Base-by-base conservation (phyloP, 2,329 filamentous ascomycete species). In the Nemania sp. region DNA sequence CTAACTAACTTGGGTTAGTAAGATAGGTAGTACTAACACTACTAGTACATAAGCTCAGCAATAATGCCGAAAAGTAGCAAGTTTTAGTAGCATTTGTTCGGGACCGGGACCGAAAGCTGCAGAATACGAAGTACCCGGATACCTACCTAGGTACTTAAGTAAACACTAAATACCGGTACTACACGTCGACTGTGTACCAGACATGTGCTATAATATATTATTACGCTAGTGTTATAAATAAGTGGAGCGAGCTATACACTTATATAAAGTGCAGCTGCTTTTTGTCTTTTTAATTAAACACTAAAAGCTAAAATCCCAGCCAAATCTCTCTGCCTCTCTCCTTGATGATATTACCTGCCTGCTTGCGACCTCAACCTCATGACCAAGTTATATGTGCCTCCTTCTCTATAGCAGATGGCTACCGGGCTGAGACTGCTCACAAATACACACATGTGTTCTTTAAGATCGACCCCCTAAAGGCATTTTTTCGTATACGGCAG, bases 211-310 rank as follows among this genome's bases (percentile, higher is more conserved):
- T 17, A 17, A 20, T 46, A 40, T 59, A 62, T 62, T 10, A 53
- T 2, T 2, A 15, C 17, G 12, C 11, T 29, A 12, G 0, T 43
- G 3, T 43, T 55, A 59, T 59, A 59, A 47, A 55, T 51, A 48
- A 7, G 37, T 51, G 60, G 60, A 32, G 34, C 25, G 3, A 13
- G 5, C n/a, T 32, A 21, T 43, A 46, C 10, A 25, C 47, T 37
- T 17, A 62, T 62, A 62, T 62, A 62, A 62, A 59, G 35, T n/a
- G 34, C 25, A 35, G 43, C 40, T 46, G 40, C 6, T 54, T 40
- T 46, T n/a, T 46, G 13, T n/a, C 43, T 25, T 54, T 45, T 46
- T 29, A 58, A 53, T 48, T 42, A 49, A 54, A 49, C 49, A 37
- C 50, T 55, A 21, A 49, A 57, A 58, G 18, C 32, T 37, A 43